Evolutionary conservation across 2,329 filamentous ascomycete species (phyloP).

Genomic region (Nothomitra cinnamomea): DNA sequence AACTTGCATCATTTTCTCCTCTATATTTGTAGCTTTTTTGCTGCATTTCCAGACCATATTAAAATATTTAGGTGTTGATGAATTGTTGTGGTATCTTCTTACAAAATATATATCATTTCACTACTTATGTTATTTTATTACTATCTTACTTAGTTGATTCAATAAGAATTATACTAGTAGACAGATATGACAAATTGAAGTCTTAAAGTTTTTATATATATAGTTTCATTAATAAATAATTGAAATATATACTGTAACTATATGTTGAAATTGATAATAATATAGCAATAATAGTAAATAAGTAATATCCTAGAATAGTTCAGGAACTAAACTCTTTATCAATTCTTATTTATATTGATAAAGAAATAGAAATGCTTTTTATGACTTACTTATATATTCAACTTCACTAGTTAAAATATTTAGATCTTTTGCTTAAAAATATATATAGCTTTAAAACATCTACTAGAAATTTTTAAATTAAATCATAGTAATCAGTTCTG

Average conservation of each 20-base stretch:
- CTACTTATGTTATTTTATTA: too few relatives aligned
- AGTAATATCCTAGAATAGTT: background rate
- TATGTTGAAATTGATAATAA: background rate
- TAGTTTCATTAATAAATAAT: background rate
- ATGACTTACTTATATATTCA: background rate
- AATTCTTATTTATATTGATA: background rate
- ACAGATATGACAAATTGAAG: background rate
- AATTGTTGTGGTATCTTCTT: too few relatives aligned
- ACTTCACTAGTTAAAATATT: background rate
- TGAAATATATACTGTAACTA: background rate
- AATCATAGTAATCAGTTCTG: background rate
- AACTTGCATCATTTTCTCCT: too few relatives aligned
- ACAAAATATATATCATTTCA: too few relatives aligned
- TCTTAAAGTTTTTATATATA: background rate
- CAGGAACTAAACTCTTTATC: background rate
- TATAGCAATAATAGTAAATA: background rate
- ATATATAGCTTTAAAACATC: background rate
- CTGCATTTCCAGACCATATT: too few relatives aligned
- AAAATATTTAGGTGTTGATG: too few relatives aligned
- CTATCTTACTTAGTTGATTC: too few relatives aligned
- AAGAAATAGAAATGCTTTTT: background rate
- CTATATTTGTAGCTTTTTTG: too few relatives aligned
- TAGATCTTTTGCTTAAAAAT: background rate
- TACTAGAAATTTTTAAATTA: background rate
- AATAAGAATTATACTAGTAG: background rate